Base-by-base conservation (phyloP, 495 filamentous ascomycete species). In the Lasiosphaeria miniovina region DNA sequence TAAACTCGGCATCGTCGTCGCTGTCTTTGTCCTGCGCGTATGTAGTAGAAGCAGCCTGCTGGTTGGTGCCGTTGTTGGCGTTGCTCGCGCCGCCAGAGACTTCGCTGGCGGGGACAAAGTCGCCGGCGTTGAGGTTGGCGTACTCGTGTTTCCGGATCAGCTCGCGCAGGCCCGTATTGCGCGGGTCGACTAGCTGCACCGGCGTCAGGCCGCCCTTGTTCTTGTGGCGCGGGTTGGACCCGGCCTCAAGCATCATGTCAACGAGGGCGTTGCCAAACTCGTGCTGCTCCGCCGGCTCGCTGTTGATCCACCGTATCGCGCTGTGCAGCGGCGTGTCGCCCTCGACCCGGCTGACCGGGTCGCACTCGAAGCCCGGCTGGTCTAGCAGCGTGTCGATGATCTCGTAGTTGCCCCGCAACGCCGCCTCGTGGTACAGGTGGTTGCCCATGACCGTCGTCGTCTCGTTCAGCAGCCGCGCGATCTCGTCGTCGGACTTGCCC, bases 281-380 rank as follows among this genome's bases (percentile, higher is more conserved):
- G 59, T 81, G 72, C 66, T 90, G 86, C 35, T 80, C 83, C 4
- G 68, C 50, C 6, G 79, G 77, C 61, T 82, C 76, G 45, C 80
- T 74, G 74, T 93, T 96, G 71, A 90, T 86, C 74, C 86, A 96
- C 36, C 89, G 84, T 41, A 98, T 88, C 14, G 91, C 91, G 66
- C 83, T 83, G 80, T 98, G 94, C 40, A 98, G 80, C 7, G 93
- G 93, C 2, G 92, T 97, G 74, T 98, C 92, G 58, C 85, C 83
- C 61, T 98, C 94, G 67, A 84, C 61, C 35, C 86, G 86, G 70
- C 88, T 90, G 56, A 90, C 63, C 6, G 90, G 90, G 80, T 98
- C 94, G 71, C 94, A 96, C 80, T 98, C 94, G 72, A 98, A 88
- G 57, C 84, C 90, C 58, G 92, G 86, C 71, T 96, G 91, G 79